These are phyloP conservation scores for Trypanosoma cruzi DNA, from an alignment of 208 protist species.

Conservation along the genomic window DNA sequence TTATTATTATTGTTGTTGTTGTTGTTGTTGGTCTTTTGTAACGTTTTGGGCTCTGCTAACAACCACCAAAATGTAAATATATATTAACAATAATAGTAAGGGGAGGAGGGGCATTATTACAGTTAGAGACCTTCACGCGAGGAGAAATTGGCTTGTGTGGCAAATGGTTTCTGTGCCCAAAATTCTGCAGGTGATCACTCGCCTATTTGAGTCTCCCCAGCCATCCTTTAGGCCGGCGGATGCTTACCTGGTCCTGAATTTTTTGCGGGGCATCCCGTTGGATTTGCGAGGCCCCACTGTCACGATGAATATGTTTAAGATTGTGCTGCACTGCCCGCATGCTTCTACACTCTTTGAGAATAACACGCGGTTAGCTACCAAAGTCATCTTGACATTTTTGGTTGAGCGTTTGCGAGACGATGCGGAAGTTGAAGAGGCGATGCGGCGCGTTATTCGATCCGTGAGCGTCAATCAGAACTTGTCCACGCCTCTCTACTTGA, in stretches of 20 bases:
- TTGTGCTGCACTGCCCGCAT: conserved; percentile 23
- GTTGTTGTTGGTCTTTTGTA: not conserved
- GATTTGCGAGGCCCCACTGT: conserved; percentile 7
- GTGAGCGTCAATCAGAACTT: conserved; percentile 13
- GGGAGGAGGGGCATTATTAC: not conserved
- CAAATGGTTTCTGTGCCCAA: conserved; percentile 30
- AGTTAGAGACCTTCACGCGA: not conserved
- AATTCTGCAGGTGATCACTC: conserved; percentile 19
- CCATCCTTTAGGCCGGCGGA: conserved; percentile 16
- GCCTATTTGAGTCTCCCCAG: conserved; percentile 16
- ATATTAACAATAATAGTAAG: not conserved
- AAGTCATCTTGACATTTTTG: conserved; percentile 1
- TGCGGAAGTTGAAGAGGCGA: conserved; percentile 7
- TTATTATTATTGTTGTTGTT: conserved; percentile 13
- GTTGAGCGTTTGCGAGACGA: conserved; percentile 4
- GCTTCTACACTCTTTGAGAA: conserved; percentile 13
- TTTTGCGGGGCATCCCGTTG: not conserved
- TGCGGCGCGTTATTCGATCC: conserved; percentile 8
- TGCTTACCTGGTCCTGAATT: conserved; percentile 6
- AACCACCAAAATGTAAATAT: too few relatives aligned
- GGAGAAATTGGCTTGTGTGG: not conserved
- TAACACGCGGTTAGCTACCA: conserved; percentile 1
- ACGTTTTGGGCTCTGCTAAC: not conserved
- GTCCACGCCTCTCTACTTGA: not conserved
- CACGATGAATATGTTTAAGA: conserved; percentile 20